Base-by-base conservation (phyloP, 371 early-diverging fungal genomes). In the Lichtheimia ramosa region DNA sequence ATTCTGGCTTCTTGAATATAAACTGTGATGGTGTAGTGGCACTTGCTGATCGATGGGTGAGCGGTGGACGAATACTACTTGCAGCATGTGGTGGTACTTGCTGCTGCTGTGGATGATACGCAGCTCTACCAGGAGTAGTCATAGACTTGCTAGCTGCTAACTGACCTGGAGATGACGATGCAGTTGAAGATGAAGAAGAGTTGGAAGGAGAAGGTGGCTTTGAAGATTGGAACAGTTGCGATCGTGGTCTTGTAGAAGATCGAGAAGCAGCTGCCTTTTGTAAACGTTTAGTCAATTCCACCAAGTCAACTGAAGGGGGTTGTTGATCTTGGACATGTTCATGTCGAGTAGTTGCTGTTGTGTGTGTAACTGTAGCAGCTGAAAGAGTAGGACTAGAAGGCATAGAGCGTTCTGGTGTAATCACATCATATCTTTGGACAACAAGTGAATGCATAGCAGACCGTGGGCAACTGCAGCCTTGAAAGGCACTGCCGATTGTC, bases 381-480 rank as follows among this genome's bases (percentile, higher is more conserved):
- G 77, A 71, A 2, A 77, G 49, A 18, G 75, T 69, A 16, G 79
- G 79, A 51, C 74, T 73, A 18, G 74, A 70, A 27, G 79, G 75
- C n/a, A 68, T 60, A 15, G 75, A 75, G 48, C 73, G 63, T 4
- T 79, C 79, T 25, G 79, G 79, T 13, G 77, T 77, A 13, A 79
- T 68, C 39, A 75, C 55, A 64, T 74, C 76, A 59, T 72, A 75
- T 18, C 73, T 54, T 58, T 75, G 79, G 54, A 63, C 71, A 21
- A 75, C 69, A 57, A 74, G 65, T 41, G 72, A 62, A 34, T 64
- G 57, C 73, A 73, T 76, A 1, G 15, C 51, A 40, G 50, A 15
- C 51, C 10, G 42, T 13, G 15, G 16, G 39, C 39, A 53, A 23
- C 53, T 16, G 21, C n/a, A 15, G 20, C 39, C 16, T 25, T 27